Conservation (phyloP, 768 basidiomycete species). For the Daedaleopsis sinensis region DNA sequence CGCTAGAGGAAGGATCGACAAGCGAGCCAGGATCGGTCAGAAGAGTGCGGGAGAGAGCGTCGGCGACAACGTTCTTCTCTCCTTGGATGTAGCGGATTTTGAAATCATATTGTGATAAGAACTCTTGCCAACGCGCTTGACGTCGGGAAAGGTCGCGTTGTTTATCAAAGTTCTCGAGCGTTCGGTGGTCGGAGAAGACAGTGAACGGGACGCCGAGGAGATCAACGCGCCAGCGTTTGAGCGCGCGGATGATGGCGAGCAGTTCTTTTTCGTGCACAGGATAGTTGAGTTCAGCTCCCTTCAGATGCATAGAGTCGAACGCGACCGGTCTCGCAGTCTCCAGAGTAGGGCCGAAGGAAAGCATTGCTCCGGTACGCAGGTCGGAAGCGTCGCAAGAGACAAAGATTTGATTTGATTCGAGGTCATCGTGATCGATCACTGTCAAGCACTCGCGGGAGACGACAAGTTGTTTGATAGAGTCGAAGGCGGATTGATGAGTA, state of each 20-base stretch:
- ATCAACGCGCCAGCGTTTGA: conserved; percentile 28
- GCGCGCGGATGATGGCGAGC: conserved; percentile 38
- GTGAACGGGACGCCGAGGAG: conserved; percentile 27
- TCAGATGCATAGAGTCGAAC: conserved; percentile 30
- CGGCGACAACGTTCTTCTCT: conserved; percentile 32
- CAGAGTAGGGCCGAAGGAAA: conserved; percentile 37
- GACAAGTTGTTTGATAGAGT: conserved; percentile 37
- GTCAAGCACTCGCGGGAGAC: conserved; percentile 31
- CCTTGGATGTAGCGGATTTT: conserved; percentile 41
- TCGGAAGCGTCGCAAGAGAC: conserved; percentile 39
- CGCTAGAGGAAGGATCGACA: conserved; percentile 23
- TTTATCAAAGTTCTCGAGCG: conserved; percentile 34
- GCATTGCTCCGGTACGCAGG: conserved; percentile 32
- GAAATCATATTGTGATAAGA: conserved; percentile 40
- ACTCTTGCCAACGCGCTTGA: conserved; percentile 34
- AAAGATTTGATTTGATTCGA: conserved; percentile 35
- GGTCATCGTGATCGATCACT: conserved; percentile 34
- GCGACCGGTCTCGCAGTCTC: conserved; percentile 36
- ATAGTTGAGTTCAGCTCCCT: conserved; percentile 35
- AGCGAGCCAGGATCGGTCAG: too few relatives aligned
- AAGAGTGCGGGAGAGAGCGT: conserved; percentile 36
- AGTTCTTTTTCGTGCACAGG: too few relatives aligned
- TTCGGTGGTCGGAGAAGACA: conserved; percentile 42
- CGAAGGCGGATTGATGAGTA: conserved; percentile 37
- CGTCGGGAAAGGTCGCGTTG: conserved; percentile 37